These are phyloP conservation scores for Torulaspora quercuum DNA, from an alignment of 805 yeast species.

Conservation along the genomic window DNA sequence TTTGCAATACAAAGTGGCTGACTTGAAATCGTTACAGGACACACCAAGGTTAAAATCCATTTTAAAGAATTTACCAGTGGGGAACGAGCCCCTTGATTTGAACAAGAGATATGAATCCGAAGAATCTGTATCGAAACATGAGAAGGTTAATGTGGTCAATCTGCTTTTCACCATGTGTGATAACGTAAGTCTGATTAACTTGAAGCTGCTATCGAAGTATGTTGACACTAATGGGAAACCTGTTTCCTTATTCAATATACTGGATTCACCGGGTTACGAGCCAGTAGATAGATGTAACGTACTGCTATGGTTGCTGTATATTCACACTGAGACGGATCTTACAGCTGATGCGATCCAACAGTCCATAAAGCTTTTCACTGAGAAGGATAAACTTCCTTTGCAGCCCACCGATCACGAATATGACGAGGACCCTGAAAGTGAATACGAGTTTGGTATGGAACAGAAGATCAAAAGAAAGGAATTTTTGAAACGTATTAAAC, in stretches of 20 bases:
- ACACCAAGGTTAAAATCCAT: constrained; percentile 92
- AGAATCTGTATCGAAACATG: constrained; percentile 42
- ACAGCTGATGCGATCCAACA: constrained; percentile 45
- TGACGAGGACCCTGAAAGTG: constrained; percentile 32
- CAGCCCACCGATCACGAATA: constrained; percentile 16
- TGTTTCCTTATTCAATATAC: constrained; percentile 66
- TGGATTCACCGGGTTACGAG: constrained; percentile 57
- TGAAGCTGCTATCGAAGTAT: constrained; percentile 27
- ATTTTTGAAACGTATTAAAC: constrained; percentile 20
- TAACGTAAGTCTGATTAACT: constrained; percentile 51
- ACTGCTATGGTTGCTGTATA: constrained; percentile 79
- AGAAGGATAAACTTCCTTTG: constrained; percentile 17
- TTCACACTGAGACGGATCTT: constrained; percentile 72
- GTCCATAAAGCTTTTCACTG: constrained; percentile 24
- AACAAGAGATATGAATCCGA: constrained; percentile 73
- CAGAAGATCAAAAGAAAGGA: constrained; percentile 28
- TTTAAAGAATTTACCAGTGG: constrained; percentile 48
- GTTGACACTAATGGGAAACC: constrained; percentile 23
- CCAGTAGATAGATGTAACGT: constrained; percentile 67
- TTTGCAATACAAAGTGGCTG: constrained; percentile 51
- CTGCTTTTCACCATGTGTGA: constrained; percentile 71
- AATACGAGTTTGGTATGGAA: constrained; percentile 28
- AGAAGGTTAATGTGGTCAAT: constrained; percentile 63
- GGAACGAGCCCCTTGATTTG: constrained; percentile 28
- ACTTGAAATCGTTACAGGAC: constrained; percentile 80